Percentiles rank a stretch among this genome's conserved stretches.
Evolutionary conservation across 495 filamentous ascomycete genomes (phyloP).

Genomic region (Antarctomyces pellizariae): DNA sequence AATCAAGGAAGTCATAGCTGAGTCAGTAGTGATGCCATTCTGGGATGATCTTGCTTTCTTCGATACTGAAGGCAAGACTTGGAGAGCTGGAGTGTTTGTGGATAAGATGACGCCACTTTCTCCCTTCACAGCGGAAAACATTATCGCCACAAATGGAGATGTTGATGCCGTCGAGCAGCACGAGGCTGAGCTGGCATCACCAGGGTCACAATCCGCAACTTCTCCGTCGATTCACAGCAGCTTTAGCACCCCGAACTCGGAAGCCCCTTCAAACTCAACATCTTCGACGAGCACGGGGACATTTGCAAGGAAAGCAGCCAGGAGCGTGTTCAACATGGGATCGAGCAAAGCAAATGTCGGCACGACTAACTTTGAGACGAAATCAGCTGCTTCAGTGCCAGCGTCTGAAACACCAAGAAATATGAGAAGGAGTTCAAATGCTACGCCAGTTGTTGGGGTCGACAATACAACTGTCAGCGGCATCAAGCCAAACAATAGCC

Average conservation of each 20-base stretch:
- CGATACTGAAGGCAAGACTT: constrained; percentile 46
- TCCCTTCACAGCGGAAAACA: constrained; percentile 18
- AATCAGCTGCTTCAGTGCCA: too few relatives aligned
- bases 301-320: constrained; percentile 8
- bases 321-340: constrained; percentile 6
- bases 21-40: constrained; percentile 80
- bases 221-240: too few relatives aligned
- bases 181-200: too few relatives aligned
- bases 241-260: too few relatives aligned
- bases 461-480: constrained; percentile 38
- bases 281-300: constrained; percentile 12
- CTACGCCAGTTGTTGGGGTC: constrained; percentile 36
- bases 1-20: constrained; percentile 77
- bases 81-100: constrained; percentile 78
- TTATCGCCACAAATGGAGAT: constrained; percentile 33
- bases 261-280: constrained; percentile 11
- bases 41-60: constrained; percentile 92
- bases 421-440: constrained; percentile 39
- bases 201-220: too few relatives aligned
- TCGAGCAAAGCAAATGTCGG: constrained; percentile 11
- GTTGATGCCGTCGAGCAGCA: constrained; percentile 23
- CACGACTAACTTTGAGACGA: constrained; percentile 20
- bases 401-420: constrained; percentile 24
- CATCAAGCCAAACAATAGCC: constrained; percentile 19
- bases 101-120: constrained; percentile 24